phyloP scores from a whole-genome alignment of 129 eudicot species.

The Centaurea solstitialis region DNA sequence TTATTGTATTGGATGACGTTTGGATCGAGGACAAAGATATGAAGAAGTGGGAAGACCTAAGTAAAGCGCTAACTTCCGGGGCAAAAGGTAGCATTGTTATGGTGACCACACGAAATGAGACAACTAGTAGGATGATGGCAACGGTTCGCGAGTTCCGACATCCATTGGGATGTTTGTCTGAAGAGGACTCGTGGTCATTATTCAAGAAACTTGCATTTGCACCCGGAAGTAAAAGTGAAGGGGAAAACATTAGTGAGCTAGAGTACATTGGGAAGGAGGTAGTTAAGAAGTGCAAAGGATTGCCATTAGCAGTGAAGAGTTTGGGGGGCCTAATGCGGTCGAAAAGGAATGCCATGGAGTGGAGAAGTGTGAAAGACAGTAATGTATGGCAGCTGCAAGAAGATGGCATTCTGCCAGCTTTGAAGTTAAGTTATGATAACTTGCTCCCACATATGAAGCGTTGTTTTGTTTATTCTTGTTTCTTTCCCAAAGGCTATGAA shows the following conservation, averaged over 20 bases:
- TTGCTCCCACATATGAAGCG: background rate
- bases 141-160: too few species aligned
- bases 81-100: slow-evolving; percentile 22
- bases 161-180: too few species aligned
- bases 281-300: slow-evolving; percentile 37
- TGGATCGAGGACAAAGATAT: too few species aligned
- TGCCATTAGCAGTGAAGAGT: slow-evolving; percentile 36
- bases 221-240: slow-evolving; percentile 11
- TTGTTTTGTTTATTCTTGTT: background rate
- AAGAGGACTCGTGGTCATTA: too few species aligned
- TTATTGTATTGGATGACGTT: too few species aligned
- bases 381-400: background rate
- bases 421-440: background rate
- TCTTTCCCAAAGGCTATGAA: background rate
- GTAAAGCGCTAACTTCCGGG: slow-evolving; percentile 26
- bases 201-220: slow-evolving; percentile 26
- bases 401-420: background rate
- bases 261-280: slow-evolving; percentile 35
- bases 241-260: slow-evolving; percentile 7
- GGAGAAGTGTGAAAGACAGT: background rate
- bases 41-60: slow-evolving; percentile 23
- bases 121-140: slow-evolving; percentile 13
- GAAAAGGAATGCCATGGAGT: too few species aligned
- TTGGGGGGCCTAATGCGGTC: slow-evolving; percentile 35
- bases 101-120: slow-evolving; percentile 24